Evolutionary conservation across 2,329 filamentous ascomycete genomes (phyloP).

Genomic region (Sclerotinia glacialis): DNA sequence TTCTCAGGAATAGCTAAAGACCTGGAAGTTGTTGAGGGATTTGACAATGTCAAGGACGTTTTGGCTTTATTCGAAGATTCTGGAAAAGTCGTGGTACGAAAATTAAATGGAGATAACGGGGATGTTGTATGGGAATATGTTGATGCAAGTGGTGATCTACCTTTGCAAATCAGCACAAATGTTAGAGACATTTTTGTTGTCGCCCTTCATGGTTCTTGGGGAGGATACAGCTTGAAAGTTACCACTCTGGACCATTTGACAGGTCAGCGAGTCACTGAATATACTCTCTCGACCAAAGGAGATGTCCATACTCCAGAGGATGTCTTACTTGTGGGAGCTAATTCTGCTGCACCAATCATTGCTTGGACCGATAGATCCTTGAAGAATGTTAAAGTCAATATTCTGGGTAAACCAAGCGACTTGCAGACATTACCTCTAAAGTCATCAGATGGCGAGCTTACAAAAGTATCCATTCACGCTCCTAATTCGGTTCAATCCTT

Average conservation of each 20-base stretch:
- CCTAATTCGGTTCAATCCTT: slow-evolving; percentile 68
- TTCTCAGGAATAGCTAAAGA: slow-evolving; percentile 61
- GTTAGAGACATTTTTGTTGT: slow-evolving; percentile 71
- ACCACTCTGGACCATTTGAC: slow-evolving; percentile 68
- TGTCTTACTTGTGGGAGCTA: slow-evolving; percentile 72
- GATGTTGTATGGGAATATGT: slow-evolving; percentile 74
- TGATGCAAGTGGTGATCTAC: slow-evolving; percentile 65
- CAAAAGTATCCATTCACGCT: slow-evolving; percentile 65
- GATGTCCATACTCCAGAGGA: slow-evolving; percentile 65
- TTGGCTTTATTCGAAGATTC: slow-evolving; percentile 63
- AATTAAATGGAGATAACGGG: slow-evolving; percentile 71
- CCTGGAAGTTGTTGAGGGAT: slow-evolving; percentile 70
- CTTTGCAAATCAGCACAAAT: slow-evolving; percentile 72
- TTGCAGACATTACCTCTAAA: slow-evolving; percentile 54
- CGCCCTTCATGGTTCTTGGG: slow-evolving; percentile 66
- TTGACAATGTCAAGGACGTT: slow-evolving; percentile 61
- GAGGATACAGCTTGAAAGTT: slow-evolving; percentile 74
- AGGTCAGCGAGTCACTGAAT: slow-evolving; percentile 69
- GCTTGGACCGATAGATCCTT: slow-evolving; percentile 68
- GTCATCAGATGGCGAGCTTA: slow-evolving; percentile 49
- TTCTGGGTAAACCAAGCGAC: slow-evolving; percentile 57
- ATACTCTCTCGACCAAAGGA: slow-evolving; percentile 68
- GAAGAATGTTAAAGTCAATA: slow-evolving; percentile 66
- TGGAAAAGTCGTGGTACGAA: slow-evolving; percentile 58
- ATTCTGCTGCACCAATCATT: slow-evolving; percentile 70